Evolutionary conservation across 2,329 filamentous ascomycete species (phyloP).

Genomic region (Fusarium palustre): DNA sequence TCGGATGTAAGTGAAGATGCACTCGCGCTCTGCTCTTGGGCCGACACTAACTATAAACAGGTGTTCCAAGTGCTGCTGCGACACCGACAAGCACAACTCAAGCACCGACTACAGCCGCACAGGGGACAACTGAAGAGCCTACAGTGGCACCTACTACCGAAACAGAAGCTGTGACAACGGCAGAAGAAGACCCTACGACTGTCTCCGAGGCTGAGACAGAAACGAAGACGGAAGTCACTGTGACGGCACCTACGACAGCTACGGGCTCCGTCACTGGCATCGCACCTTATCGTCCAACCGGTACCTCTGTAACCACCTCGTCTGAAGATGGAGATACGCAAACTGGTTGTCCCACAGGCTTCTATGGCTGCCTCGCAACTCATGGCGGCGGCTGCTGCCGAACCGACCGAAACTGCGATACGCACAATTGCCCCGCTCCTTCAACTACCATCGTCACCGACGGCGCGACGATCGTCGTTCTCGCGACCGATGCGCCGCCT

Average conservation of each 20-base stretch:
- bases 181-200: constrained; percentile 25
- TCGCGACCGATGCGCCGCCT: constrained; percentile 61
- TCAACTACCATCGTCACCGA: constrained; percentile 74
- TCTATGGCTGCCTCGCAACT: constrained; percentile 88
- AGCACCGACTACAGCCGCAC: constrained; percentile 53
- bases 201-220: background rate
- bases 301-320: constrained; percentile 49
- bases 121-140: constrained; percentile 54
- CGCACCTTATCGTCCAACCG: constrained; percentile 62
- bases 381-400: constrained; percentile 89
- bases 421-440: constrained; percentile 78
- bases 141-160: constrained; percentile 54
- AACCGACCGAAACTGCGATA: constrained; percentile 85
- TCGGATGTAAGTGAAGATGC: constrained; percentile 70
- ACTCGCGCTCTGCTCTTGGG: background rate
- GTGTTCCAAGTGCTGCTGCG: constrained; percentile 51
- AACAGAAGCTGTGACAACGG: constrained; percentile 48
- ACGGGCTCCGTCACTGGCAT: constrained; percentile 55
- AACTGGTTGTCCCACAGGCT: constrained; percentile 81
- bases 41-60: constrained; percentile 37
- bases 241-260: constrained; percentile 47
- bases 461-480: constrained; percentile 78
- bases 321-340: constrained; percentile 51
- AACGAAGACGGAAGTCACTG: constrained; percentile 38
- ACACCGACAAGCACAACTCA: constrained; percentile 41